phyloP scores from a whole-genome alignment of 202 grass and related monocot species.

The Miscanthus sacchariflorus region DNA sequence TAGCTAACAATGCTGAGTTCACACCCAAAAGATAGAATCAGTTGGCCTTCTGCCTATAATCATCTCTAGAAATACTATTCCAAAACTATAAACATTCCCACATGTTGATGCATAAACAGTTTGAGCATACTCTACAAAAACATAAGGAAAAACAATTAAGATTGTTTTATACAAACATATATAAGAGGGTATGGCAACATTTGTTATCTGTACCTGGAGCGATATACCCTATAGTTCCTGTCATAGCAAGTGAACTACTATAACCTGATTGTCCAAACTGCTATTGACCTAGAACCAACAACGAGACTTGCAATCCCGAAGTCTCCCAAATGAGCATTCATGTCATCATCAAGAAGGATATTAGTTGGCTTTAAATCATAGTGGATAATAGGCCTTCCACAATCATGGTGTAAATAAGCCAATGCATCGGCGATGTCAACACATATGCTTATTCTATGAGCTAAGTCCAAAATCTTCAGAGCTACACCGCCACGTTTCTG shows the following conservation, averaged over 20 bases:
- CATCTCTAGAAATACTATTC: constrained; percentile 57
- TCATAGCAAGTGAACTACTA: neutral
- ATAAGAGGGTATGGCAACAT: no score
- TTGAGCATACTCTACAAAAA: constrained; percentile 39
- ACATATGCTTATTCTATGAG: neutral
- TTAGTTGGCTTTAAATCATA: neutral
- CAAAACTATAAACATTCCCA: constrained; percentile 61
- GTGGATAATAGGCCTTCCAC: neutral
- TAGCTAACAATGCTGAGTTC: no score
- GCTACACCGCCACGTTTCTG: neutral
- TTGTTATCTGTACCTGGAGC: neutral
- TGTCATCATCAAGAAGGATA: constrained; percentile 1
- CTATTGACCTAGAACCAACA: neutral
- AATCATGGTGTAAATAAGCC: constrained; percentile 1
- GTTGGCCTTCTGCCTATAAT: neutral
- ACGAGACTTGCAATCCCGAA: neutral
- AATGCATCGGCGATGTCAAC: neutral
- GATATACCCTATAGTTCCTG: neutral
- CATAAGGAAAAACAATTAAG: neutral
- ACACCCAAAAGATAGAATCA: no score
- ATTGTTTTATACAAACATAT: no score
- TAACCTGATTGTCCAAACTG: neutral
- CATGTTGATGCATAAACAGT: constrained; percentile 5
- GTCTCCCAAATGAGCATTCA: neutral
- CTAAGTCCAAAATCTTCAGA: rapidly evolving